phyloP scores from a whole-genome alignment of 768 basidiomycete genomes.

The Boletus bicolor region DNA sequence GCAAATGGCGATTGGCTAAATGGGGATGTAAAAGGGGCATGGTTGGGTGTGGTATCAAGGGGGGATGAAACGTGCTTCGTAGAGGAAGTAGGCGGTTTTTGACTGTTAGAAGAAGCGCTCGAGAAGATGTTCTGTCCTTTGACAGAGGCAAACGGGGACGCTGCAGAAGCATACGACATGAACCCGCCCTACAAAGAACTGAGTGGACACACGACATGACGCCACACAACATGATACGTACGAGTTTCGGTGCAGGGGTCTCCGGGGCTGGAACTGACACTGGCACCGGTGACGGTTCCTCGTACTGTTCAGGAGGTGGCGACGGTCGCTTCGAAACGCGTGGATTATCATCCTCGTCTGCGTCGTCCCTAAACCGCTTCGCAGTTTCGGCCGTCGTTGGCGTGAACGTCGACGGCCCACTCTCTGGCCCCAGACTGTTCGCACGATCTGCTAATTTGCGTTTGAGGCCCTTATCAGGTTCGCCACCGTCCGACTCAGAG shows the following conservation, averaged over 20 bases:
- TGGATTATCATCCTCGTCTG: constrained; percentile 61
- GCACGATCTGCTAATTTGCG: constrained; percentile 69
- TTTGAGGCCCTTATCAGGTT: constrained; percentile 62
- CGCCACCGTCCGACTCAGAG: constrained; percentile 44
- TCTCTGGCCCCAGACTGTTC: constrained; percentile 55
- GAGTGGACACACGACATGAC: constrained; percentile 10
- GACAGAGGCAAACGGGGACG: constrained; percentile 71
- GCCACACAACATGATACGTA: constrained; percentile 30
- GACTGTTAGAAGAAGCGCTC: constrained; percentile 22
- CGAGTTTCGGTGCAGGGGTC: constrained; percentile 44
- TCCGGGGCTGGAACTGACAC: constrained; percentile 1
- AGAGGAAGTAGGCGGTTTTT: constrained; percentile 29
- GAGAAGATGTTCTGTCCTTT: constrained; percentile 61
- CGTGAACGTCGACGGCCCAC: constrained; percentile 20
- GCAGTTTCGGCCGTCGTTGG: constrained; percentile 35
- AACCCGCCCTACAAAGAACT: constrained; percentile 55
- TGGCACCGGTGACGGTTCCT: constrained; percentile 14
- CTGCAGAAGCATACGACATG: constrained; percentile 73
- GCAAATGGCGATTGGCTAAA: constrained; percentile 23
- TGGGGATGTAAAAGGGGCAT: constrained; percentile 21
- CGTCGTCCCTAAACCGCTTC: constrained; percentile 62
- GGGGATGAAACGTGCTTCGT: constrained; percentile 17
- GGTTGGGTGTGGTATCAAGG: constrained; percentile 21
- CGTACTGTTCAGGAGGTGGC: constrained; percentile 59
- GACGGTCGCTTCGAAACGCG: constrained; percentile 57